phyloP scores from a whole-genome alignment of 169 alveolate genomes.

The Eimeria mitis region DNA sequence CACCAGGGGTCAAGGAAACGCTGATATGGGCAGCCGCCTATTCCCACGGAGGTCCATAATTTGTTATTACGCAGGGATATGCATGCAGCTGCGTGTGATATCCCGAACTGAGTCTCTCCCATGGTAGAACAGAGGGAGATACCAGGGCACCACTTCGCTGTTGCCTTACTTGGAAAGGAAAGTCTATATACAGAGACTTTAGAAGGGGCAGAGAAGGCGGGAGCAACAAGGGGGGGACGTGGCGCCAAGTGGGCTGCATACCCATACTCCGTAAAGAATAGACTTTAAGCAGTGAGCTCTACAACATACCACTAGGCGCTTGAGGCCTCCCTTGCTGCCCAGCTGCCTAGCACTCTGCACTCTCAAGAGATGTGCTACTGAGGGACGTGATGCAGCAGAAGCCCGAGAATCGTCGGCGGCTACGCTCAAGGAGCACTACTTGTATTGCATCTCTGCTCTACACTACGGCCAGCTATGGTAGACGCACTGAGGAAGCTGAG shows the following conservation, averaged over 20 bases:
- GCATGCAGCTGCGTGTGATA: neutral
- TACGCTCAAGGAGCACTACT: constrained; percentile 11
- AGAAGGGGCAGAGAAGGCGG: constrained; percentile 68
- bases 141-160: neutral
- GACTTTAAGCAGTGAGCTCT: neutral
- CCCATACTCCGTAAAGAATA: neutral
- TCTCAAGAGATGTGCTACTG: constrained; percentile 4
- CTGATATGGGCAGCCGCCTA: neutral
- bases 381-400: neutral
- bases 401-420: neutral
- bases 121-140: no score
- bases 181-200: constrained; percentile 54
- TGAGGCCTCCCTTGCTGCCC: neutral
- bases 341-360: neutral
- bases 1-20: neutral
- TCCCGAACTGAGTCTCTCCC: neutral
- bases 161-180: constrained; percentile 58
- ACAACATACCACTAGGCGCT: constrained; percentile 6
- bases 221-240: constrained; percentile 59
- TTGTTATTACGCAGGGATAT: neutral
- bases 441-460: neutral
- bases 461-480: constrained; percentile 8
- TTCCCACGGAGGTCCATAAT: neutral
- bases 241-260: constrained; percentile 75
- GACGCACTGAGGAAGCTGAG: constrained; percentile 63